These are phyloP conservation scores for Trichophyton rubrum DNA, from an alignment of 2,329 filamentous ascomycete genomes.

Conservation along the genomic window DNA sequence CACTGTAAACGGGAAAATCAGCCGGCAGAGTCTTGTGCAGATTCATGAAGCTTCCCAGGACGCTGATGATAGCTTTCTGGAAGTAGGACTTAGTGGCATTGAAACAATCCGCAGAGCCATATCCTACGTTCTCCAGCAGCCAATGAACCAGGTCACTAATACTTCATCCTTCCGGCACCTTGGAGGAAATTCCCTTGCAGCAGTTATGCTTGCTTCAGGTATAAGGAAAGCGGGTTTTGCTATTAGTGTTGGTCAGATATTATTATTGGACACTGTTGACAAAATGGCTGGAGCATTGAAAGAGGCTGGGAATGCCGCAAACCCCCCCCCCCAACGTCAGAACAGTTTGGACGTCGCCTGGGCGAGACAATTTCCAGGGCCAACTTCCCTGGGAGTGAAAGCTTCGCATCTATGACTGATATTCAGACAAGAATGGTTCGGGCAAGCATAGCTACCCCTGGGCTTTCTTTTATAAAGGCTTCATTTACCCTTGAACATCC, in stretches of 20 bases:
- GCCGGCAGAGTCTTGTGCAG: background rate
- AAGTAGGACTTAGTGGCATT: background rate
- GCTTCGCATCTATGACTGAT: background rate
- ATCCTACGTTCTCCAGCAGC: background rate
- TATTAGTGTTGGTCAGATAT: background rate
- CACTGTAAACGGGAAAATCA: background rate
- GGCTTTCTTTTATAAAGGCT: background rate
- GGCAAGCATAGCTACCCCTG: background rate
- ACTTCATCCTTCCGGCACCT: background rate
- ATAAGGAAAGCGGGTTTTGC: background rate
- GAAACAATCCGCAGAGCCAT: background rate
- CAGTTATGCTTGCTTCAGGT: background rate
- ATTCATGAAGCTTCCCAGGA: background rate
- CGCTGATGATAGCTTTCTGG: background rate
- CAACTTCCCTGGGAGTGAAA: background rate
- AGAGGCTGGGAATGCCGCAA: background rate
- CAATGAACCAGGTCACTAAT: background rate
- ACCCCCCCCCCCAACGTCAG: background rate
- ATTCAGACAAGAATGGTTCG: conserved; percentile 1
- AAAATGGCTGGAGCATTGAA: background rate
- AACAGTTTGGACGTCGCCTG: background rate
- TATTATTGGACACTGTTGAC: background rate
- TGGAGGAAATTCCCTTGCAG: conserved; percentile 3
- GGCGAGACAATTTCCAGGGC: background rate
- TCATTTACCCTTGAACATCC: conserved; percentile 3